These are phyloP conservation scores for Colletotrichum somersetense DNA, from an alignment of 2,329 filamentous ascomycete genomes.

Conservation along the genomic window DNA sequence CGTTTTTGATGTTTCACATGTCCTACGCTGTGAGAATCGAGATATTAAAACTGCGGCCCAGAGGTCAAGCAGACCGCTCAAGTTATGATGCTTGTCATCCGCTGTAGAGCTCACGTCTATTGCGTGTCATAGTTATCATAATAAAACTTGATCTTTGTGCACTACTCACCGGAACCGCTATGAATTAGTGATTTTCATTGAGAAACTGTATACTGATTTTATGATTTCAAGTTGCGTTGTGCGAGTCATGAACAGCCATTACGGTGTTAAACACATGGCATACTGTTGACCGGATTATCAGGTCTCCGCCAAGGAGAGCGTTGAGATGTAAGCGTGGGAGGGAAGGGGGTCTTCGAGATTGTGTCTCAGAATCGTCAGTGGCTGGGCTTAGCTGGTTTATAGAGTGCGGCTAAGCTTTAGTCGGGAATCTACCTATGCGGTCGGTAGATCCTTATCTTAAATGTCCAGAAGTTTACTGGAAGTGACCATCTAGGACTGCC, in stretches of 20 bases:
- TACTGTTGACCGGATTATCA: too few relatives aligned
- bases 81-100: background rate
- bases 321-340: slow-evolving; percentile 15
- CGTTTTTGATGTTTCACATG: background rate
- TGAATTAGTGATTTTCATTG: background rate
- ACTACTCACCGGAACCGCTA: background rate
- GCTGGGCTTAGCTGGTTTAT: background rate
- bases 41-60: background rate
- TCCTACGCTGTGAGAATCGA: background rate
- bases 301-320: background rate
- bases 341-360: background rate
- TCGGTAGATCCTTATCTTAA: too few relatives aligned
- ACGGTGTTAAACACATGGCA: too few relatives aligned
- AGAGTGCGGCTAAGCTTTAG: slow-evolving; percentile 7
- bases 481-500: slow-evolving; percentile 2
- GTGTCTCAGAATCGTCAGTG: background rate
- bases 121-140: background rate
- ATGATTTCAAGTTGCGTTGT: too few relatives aligned
- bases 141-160: background rate
- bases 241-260: too few relatives aligned
- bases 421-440: background rate
- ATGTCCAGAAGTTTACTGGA: too few relatives aligned
- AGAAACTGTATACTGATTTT: too few relatives aligned
- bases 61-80: background rate
- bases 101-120: background rate